Evolutionary conservation across 805 yeast species (phyloP).

Genomic region (Dipodascus albidus): DNA sequence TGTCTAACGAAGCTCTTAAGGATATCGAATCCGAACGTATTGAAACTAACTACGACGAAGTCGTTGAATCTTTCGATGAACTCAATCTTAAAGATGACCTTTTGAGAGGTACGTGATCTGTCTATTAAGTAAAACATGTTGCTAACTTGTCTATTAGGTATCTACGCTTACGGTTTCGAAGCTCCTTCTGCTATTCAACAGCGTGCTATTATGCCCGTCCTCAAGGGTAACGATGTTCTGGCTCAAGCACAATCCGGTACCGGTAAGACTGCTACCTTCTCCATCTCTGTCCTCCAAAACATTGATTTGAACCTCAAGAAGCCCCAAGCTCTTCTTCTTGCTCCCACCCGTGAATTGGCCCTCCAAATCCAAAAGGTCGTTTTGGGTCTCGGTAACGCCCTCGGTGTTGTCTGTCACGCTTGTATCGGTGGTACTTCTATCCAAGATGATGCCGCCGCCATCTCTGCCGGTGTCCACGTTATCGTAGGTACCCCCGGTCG

Average conservation of each 20-base stretch:
- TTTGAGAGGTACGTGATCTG: constrained; percentile 51
- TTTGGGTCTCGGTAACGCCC: constrained; percentile 76
- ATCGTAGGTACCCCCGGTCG: constrained; percentile 99
- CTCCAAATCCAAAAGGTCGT: constrained; percentile 92
- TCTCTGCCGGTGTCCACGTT: constrained; percentile 78
- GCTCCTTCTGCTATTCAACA: constrained; percentile 75
- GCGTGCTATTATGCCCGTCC: constrained; percentile 68
- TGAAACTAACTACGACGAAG: constrained; percentile 94
- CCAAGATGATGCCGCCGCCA: constrained; percentile 76
- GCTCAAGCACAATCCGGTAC: constrained; percentile 90
- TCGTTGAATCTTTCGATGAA: constrained; percentile 62
- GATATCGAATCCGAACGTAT: constrained; percentile 77
- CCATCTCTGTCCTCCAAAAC: constrained; percentile 48
- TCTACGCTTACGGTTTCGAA: constrained; percentile 73
- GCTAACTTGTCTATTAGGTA: constrained; percentile 30
- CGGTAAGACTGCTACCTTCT: constrained; percentile 82
- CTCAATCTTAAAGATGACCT: constrained; percentile 62
- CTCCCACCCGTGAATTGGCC: constrained; percentile 97
- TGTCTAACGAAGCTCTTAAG: constrained; percentile 30
- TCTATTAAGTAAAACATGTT: constrained; percentile 9
- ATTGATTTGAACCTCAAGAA: constrained; percentile 61
- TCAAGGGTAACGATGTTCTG: constrained; percentile 59
- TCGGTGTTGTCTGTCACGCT: constrained; percentile 88
- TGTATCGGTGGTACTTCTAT: constrained; percentile 95
- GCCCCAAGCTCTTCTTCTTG: constrained; percentile 87